Percentiles rank a stretch among this genome's conserved stretches.
Evolutionary conservation across 768 basidiomycete species (phyloP).

Genomic region (Lentinus tigrinus): DNA sequence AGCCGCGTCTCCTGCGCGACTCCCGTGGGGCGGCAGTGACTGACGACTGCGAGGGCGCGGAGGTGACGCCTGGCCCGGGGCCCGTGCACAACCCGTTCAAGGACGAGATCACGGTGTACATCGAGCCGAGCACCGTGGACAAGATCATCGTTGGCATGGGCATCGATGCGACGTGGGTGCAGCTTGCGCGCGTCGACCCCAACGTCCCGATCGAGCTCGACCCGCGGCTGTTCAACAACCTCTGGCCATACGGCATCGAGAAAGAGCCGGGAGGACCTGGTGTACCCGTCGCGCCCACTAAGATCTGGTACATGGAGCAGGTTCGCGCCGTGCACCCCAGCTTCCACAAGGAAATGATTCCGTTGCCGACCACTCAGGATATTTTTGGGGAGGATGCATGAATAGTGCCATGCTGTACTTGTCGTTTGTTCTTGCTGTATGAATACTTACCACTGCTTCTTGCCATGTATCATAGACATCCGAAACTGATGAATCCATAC

Average conservation of each 20-base stretch:
- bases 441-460: background rate
- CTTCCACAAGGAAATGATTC: constrained; percentile 39
- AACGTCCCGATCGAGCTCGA: constrained; percentile 6
- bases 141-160: constrained; percentile 55
- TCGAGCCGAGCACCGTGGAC: constrained; percentile 45
- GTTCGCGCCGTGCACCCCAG: constrained; percentile 53
- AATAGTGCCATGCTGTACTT: background rate
- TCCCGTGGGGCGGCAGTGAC: constrained; percentile 38
- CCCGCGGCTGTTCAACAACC: background rate
- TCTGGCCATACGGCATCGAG: constrained; percentile 19
- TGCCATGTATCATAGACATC: too few species aligned
- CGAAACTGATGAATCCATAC: too few species aligned
- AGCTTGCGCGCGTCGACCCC: constrained; percentile 47
- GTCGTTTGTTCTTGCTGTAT: background rate
- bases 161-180: constrained; percentile 66
- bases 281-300: constrained; percentile 23
- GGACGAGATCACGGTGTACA: constrained; percentile 60
- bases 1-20: constrained; percentile 34
- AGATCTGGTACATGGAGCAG: constrained; percentile 63
- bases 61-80: background rate
- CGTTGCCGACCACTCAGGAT: constrained; percentile 14
- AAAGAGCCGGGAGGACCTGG: constrained; percentile 27
- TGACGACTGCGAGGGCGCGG: constrained; percentile 16
- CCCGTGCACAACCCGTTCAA: constrained; percentile 48
- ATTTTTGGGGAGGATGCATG: constrained; percentile 3